A percentile compares a stretch with the other conserved stretches of the same genome.
Conservation (phyloP, 345 rosid species). For the Ceriops decandra region DNA sequence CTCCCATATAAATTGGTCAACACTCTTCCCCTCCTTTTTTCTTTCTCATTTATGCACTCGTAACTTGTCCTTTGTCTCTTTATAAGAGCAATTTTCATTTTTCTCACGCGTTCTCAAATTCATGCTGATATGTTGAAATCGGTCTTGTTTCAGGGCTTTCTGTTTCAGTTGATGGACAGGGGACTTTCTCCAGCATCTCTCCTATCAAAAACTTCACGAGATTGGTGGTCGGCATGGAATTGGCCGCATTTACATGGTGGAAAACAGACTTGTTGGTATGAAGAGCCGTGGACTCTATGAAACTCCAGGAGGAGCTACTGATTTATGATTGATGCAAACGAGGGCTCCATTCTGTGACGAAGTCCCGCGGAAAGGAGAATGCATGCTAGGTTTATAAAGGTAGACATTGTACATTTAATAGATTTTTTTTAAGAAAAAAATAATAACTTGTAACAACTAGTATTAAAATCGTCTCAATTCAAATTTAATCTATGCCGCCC, state of each 20-base stretch:
- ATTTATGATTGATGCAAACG: too few relatives aligned
- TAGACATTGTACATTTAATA: too few relatives aligned
- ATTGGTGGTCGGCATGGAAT: constrained; percentile 81
- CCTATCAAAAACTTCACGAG: constrained; percentile 57
- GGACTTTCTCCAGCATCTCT: constrained; percentile 71
- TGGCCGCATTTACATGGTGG: constrained; percentile 88
- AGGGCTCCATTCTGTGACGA: too few relatives aligned
- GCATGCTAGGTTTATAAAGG: too few relatives aligned
- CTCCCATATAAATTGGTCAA: too few relatives aligned
- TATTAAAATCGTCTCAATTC: too few relatives aligned
- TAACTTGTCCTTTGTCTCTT: too few relatives aligned
- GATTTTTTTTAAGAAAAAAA: too few relatives aligned
- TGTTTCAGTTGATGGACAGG: constrained; percentile 61
- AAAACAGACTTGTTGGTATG: constrained; percentile 92
- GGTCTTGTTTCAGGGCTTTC: constrained; percentile 75
- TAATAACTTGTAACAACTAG: too few relatives aligned
- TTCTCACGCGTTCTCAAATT: background rate
- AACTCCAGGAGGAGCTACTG: constrained; percentile 59
- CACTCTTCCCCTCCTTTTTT: background rate
- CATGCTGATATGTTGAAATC: constrained; percentile 58
- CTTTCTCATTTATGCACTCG: background rate
- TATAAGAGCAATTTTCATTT: background rate
- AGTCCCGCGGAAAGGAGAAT: too few relatives aligned
- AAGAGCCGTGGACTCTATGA: constrained; percentile 92
- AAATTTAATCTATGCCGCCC: too few relatives aligned